Evolutionary conservation across 2,329 filamentous ascomycete species (phyloP).

Genomic region (Graphilbum ipis-grandicollis): DNA sequence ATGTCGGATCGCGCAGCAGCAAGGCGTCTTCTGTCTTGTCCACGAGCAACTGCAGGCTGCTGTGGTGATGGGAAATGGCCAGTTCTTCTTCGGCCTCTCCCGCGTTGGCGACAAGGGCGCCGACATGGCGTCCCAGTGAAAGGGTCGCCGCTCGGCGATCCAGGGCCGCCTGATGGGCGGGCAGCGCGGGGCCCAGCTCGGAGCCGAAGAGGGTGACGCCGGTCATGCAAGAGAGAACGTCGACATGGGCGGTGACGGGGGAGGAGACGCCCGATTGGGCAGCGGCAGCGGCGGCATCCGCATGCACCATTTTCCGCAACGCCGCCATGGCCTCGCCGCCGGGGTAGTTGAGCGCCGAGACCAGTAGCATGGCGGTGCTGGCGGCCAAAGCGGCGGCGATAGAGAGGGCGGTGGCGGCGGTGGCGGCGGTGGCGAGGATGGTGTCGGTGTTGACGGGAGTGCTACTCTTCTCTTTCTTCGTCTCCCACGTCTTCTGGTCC

Average conservation of each 20-base stretch:
- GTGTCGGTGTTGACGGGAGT: background rate
- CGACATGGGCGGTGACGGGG: slow-evolving; percentile 36
- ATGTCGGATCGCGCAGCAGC: slow-evolving; percentile 26
- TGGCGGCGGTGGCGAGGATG: slow-evolving; percentile 16
- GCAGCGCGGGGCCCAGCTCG: slow-evolving; percentile 11
- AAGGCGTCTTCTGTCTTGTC: slow-evolving; percentile 44
- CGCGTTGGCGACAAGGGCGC: slow-evolving; percentile 14
- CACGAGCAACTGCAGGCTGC: slow-evolving; percentile 19
- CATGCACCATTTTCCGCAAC: slow-evolving; percentile 23
- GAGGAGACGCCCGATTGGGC: too few relatives aligned
- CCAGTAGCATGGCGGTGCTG: slow-evolving; percentile 50
- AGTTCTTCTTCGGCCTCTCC: too few relatives aligned
- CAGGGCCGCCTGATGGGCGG: slow-evolving; percentile 1
- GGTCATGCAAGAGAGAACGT: slow-evolving; percentile 53
- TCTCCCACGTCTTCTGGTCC: too few relatives aligned
- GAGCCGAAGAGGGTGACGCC: slow-evolving; percentile 50
- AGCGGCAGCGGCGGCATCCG: slow-evolving; percentile 13
- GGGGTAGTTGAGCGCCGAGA: slow-evolving; percentile 86
- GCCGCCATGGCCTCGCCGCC: slow-evolving; percentile 61
- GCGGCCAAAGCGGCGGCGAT: slow-evolving; percentile 40
- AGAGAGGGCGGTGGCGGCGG: slow-evolving; percentile 36
- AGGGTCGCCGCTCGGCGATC: background rate
- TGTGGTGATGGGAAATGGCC: too few relatives aligned
- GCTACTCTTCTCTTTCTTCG: background rate
- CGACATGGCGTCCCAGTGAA: slow-evolving; percentile 9